Evolutionary conservation across 2,329 filamentous ascomycete genomes (phyloP).

Genomic region (Talaromyces sp.): DNA sequence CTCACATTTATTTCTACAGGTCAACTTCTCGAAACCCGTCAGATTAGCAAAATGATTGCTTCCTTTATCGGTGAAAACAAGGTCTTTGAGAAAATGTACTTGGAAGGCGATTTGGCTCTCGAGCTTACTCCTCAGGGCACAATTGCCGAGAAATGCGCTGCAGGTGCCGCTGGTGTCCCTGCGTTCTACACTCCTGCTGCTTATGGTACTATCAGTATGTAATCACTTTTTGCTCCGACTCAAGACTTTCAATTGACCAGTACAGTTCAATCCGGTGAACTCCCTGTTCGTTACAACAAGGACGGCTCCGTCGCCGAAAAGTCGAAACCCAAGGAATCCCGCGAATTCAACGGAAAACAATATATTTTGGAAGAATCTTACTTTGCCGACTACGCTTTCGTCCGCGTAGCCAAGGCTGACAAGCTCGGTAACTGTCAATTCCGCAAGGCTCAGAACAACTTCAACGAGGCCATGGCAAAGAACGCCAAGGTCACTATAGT

Average conservation of each 20-base stretch:
- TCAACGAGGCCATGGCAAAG: constrained; percentile 75
- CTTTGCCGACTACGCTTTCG: constrained; percentile 71
- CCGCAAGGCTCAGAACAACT: constrained; percentile 70
- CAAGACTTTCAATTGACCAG: neutral
- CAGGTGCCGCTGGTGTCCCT: constrained; percentile 81
- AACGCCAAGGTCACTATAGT: constrained; percentile 76
- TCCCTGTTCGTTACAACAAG: constrained; percentile 77
- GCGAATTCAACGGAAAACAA: constrained; percentile 68
- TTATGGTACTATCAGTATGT: constrained; percentile 64
- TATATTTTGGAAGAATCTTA: constrained; percentile 77
- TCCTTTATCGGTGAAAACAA: constrained; percentile 80
- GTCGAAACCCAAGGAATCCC: constrained; percentile 65
- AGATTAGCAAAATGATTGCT: constrained; percentile 70
- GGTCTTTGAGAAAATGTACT: constrained; percentile 82
- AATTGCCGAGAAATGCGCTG: constrained; percentile 78
- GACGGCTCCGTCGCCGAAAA: constrained; percentile 71
- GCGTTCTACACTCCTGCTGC: constrained; percentile 82
- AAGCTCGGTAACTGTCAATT: constrained; percentile 77
- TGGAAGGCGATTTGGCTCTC: constrained; percentile 77
- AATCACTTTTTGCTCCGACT: neutral
- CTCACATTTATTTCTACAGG: constrained; percentile 38
- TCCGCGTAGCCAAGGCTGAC: constrained; percentile 74
- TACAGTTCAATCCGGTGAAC: constrained; percentile 46
- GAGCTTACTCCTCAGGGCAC: constrained; percentile 89
- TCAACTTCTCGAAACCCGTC: constrained; percentile 67